These are phyloP conservation scores for Phytophthora hibernalis DNA, from an alignment of 352 stramenopile species.

Conservation along the genomic window DNA sequence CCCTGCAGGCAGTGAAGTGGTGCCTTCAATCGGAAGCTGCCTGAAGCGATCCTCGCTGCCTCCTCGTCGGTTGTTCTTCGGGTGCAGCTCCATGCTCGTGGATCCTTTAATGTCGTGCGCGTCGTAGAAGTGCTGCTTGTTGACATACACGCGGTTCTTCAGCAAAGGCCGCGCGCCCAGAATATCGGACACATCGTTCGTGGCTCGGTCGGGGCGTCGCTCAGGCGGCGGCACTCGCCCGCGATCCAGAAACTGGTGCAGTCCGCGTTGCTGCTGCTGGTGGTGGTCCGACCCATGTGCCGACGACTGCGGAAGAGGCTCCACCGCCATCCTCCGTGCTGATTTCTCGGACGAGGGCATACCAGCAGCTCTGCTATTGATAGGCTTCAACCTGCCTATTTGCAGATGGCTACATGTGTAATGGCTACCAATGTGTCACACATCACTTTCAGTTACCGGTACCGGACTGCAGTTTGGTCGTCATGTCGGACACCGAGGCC, in stretches of 20 bases:
- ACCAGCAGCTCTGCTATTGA: slow-evolving; percentile 10
- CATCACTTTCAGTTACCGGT: not conserved
- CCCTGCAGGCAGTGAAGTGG: slow-evolving; percentile 49
- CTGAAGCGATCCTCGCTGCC: slow-evolving; percentile 69
- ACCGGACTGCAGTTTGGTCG: no score
- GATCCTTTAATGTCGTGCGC: slow-evolving; percentile 67
- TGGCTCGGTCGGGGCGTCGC: slow-evolving; percentile 48
- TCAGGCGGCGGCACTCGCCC: slow-evolving; percentile 33
- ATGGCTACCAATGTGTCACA: not conserved
- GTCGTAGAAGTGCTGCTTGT: slow-evolving; percentile 78
- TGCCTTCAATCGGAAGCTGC: slow-evolving; percentile 74
- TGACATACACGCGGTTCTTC: slow-evolving; percentile 66
- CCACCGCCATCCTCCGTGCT: slow-evolving; percentile 18
- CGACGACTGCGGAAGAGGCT: slow-evolving; percentile 24
- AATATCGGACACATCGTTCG: slow-evolving; percentile 80
- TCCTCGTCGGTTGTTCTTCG: slow-evolving; percentile 48
- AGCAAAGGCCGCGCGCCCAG: slow-evolving; percentile 52
- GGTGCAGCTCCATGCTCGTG: slow-evolving; percentile 67
- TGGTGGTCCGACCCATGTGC: slow-evolving; percentile 23
- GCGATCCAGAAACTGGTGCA: slow-evolving; percentile 58
- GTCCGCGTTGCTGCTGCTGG: slow-evolving; percentile 43
- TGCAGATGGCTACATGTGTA: slow-evolving; percentile 15
- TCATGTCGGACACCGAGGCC: slow-evolving; percentile 18
- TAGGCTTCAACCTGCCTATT: slow-evolving; percentile 17
- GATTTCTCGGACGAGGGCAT: not conserved